phyloP scores from a whole-genome alignment of 1,139 yeast genomes.

The Nakaseomyces glabratus region DNA sequence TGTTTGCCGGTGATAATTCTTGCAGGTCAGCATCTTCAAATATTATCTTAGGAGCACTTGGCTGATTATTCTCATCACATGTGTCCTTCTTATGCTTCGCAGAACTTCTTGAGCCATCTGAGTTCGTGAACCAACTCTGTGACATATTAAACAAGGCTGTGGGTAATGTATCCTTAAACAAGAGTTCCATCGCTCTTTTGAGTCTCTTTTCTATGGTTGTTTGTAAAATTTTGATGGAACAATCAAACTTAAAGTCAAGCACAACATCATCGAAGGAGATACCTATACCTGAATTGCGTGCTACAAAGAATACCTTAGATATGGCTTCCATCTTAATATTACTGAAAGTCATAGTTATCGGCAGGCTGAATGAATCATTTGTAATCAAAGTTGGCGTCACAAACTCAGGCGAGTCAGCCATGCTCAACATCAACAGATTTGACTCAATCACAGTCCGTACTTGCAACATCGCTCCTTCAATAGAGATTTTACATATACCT shows the following conservation, averaged over 20 bases:
- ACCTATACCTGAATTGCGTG: conserved; percentile 27
- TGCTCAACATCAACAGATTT: conserved; percentile 25
- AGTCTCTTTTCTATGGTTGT: conserved; percentile 30
- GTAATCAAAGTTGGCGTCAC: conserved; percentile 28
- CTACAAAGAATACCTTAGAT: conserved; percentile 27
- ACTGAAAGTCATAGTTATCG: conserved; percentile 30
- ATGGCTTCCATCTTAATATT: conserved; percentile 30
- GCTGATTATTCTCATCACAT: neutral
- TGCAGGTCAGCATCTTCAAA: conserved; percentile 25
- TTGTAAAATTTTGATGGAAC: conserved; percentile 30
- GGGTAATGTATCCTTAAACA: conserved; percentile 31
- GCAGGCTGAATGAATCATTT: conserved; percentile 31
- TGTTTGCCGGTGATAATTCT: conserved; percentile 57
- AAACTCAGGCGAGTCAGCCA: conserved; percentile 25
- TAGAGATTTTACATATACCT: conserved; percentile 28
- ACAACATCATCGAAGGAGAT: conserved; percentile 32
- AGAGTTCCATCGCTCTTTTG: conserved; percentile 27
- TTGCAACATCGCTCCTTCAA: conserved; percentile 27
- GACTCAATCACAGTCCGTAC: conserved; percentile 31
- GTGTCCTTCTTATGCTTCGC: neutral
- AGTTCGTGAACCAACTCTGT: conserved; percentile 25
- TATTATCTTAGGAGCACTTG: conserved; percentile 2
- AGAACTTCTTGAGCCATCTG: conserved; percentile 8
- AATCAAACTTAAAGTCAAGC: conserved; percentile 30
- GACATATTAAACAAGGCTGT: conserved; percentile 30